phyloP scores from a whole-genome alignment of 225 moss, liverwort and hornwort species.

The Rhytidiadelphus loreus region DNA sequence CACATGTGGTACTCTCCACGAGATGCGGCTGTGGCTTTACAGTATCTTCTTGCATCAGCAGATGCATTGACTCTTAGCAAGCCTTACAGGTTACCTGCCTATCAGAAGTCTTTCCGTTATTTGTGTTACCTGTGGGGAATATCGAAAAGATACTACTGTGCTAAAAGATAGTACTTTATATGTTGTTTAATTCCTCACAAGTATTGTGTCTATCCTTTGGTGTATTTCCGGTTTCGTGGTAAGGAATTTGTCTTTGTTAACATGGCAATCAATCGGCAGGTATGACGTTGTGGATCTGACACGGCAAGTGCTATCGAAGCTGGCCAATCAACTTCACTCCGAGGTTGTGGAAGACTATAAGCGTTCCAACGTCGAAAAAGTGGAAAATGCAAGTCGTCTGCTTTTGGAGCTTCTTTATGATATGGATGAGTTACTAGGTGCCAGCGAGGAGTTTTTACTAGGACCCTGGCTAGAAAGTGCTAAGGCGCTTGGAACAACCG shows the following conservation, averaged over 20 bases:
- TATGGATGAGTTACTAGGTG: conserved; percentile 47
- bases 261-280: conserved; percentile 21
- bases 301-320: conserved; percentile 77
- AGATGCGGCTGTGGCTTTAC: conserved; percentile 71
- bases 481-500: conserved; percentile 46
- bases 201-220: neutral
- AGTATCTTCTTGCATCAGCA: conserved; percentile 65
- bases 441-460: conserved; percentile 72
- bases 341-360: conserved; percentile 24
- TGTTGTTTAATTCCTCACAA: neutral
- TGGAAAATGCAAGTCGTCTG: conserved; percentile 34
- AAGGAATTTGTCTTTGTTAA: neutral
- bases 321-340: conserved; percentile 56
- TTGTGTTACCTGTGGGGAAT: neutral
- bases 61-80: conserved; percentile 45
- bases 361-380: conserved; percentile 22
- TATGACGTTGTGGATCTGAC: conserved; percentile 90
- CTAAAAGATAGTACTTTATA: neutral
- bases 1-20: conserved; percentile 81
- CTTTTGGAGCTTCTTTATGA: conserved; percentile 64
- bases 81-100: conserved; percentile 58
- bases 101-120: neutral
- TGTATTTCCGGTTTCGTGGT: neutral
- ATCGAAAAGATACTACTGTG: neutral
- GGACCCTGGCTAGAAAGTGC: conserved; percentile 85